phyloP scores from a whole-genome alignment of 139 green algal genomes.

The Marvania coccoides region DNA sequence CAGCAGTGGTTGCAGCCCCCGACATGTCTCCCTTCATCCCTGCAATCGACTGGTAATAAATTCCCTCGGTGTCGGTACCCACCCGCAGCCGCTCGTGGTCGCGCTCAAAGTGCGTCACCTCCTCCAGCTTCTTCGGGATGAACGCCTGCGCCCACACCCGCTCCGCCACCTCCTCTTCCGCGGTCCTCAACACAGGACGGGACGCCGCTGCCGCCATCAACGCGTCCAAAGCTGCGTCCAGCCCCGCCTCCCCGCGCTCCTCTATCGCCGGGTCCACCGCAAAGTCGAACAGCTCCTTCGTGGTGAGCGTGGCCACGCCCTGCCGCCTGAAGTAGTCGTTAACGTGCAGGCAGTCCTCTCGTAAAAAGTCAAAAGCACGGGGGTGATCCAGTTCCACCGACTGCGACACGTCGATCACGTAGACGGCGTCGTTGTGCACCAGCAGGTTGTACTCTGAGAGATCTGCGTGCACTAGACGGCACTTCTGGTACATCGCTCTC shows the following conservation, averaged over 20 bases:
- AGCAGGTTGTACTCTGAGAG: conserved; percentile 96
- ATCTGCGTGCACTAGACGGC: conserved; percentile 92
- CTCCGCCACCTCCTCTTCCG: conserved; percentile 33
- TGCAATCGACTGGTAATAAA: conserved; percentile 88
- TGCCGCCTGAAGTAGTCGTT: conserved; percentile 87
- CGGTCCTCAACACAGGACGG: conserved; percentile 1
- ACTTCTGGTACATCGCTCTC: conserved; percentile 80
- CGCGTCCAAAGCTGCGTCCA: conserved; percentile 72
- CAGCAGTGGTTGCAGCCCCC: conserved; percentile 25
- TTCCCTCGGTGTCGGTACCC: conserved; percentile 61
- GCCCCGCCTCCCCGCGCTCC: conserved; percentile 33
- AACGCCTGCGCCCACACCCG: conserved; percentile 68
- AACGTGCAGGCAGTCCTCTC: conserved; percentile 85
- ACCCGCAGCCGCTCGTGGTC: conserved; percentile 62
- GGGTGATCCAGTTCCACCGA: conserved; percentile 97
- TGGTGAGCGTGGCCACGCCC: conserved; percentile 69
- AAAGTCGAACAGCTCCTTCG: conserved; percentile 96
- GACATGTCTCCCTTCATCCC: conserved; percentile 83
- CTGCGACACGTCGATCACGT: conserved; percentile 93
- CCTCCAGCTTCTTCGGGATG: conserved; percentile 86
- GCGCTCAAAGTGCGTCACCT: conserved; percentile 81
- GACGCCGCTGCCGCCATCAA: conserved; percentile 54
- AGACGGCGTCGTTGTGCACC: conserved; percentile 59
- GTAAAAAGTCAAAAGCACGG: conserved; percentile 92
- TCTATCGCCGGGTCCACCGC: conserved; percentile 82